Base-by-base conservation (phyloP, 306 rosid genomes). In the Urtica urens region DNA sequence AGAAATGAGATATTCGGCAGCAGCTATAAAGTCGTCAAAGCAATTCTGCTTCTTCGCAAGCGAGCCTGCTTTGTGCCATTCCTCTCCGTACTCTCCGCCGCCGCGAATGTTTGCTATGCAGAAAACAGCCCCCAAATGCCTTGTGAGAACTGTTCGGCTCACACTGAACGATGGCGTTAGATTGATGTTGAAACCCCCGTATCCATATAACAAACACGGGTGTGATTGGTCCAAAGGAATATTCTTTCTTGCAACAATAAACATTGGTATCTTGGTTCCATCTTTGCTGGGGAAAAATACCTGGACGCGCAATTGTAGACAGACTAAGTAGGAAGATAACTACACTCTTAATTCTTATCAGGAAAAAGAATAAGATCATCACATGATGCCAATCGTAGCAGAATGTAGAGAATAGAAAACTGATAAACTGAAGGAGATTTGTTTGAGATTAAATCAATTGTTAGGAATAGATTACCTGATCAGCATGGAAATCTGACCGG, bases 31-130 rank as follows among this genome's bases (percentile, higher is more conserved):
- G 64, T 90, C 99, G 58, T 90, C 87, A 63, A 85, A 85, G 68
- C 99, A 90, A 62, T 75, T 90, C 71, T 90, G 99, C 75, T 90
- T 90, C 39, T 61, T 81, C 7, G 79, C 71, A 37, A 90, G 99
- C 46, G 95, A 73, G 14, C 95, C 99, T 50, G 92, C 82, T 78
- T 81, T 90, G 60, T 90, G 99, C 99, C 99, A 90, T 57, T 90
- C 87, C 78, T 90, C 95, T 49, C 99, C 99, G 30, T 85, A 90
- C 60, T 90, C 99, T 43, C 99, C 99, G 60, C 99, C 99, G 20
- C 99, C 99, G 38, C 95, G 95, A 51, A 90, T 85, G 67, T 90
- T 85, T 49, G 94, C 99, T 69, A 85, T 38, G 81, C 87, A 72
- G 72, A 53, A 75, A 67, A 90, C 82, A 57, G 39, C 70, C 49